These are phyloP conservation scores for Trametes sp. DNA, from an alignment of 1,284 basidiomycete species.

Conservation along the genomic window DNA sequence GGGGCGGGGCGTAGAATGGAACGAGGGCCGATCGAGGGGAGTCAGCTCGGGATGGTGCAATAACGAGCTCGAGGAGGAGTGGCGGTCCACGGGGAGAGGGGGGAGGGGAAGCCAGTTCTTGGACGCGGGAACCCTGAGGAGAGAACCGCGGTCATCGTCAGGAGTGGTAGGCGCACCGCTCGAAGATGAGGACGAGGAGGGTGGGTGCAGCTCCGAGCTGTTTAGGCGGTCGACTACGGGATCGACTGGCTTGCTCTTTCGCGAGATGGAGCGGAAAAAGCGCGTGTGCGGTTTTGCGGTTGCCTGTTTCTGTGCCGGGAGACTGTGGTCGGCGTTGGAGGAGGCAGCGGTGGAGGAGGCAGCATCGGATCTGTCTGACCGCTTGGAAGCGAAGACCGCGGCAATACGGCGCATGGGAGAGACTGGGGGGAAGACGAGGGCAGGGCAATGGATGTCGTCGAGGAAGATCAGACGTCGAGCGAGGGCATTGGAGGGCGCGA, in stretches of 20 bases:
- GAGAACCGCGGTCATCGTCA: slow-evolving; percentile 58
- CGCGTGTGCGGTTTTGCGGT: slow-evolving; percentile 37
- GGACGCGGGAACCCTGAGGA: slow-evolving; percentile 39
- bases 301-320: slow-evolving; percentile 17
- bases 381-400: slow-evolving; percentile 62
- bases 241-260: slow-evolving; percentile 35
- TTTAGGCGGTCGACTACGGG: slow-evolving; percentile 31
- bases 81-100: slow-evolving; percentile 18
- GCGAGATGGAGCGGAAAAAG: slow-evolving; percentile 43
- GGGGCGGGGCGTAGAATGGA: slow-evolving; percentile 17
- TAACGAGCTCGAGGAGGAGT: slow-evolving; percentile 19
- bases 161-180: slow-evolving; percentile 68
- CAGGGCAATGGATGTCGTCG: slow-evolving; percentile 4
- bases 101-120: slow-evolving; percentile 29
- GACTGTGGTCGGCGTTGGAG: slow-evolving; percentile 20
- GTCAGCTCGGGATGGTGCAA: slow-evolving; percentile 17
- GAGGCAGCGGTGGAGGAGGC: slow-evolving; percentile 37
- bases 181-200: slow-evolving; percentile 64
- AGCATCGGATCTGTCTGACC: slow-evolving; percentile 54
- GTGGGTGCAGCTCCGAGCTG: slow-evolving; percentile 34
- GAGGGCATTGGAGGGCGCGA: slow-evolving; percentile 27
- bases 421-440: slow-evolving; percentile 1
- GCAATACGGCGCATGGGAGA: slow-evolving; percentile 58
- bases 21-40: slow-evolving; percentile 23
- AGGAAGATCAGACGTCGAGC: slow-evolving; percentile 25